Evolutionary conservation across 352 stramenopile species (phyloP).

Genomic region (Thraustochytrium striatum): DNA sequence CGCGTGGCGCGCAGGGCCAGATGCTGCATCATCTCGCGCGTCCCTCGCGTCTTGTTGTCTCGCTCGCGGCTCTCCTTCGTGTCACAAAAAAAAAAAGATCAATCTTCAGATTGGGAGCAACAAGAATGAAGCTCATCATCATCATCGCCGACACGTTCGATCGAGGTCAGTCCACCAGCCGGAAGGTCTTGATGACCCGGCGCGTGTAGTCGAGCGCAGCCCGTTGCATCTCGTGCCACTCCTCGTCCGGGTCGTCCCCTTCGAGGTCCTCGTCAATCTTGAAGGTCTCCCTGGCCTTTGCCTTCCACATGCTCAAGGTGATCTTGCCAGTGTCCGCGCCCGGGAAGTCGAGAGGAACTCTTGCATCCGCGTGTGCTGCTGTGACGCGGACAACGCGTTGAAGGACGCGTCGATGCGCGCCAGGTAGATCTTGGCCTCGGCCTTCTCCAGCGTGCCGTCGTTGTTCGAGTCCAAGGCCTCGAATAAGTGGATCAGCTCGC

Average conservation of each 20-base stretch:
- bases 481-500: background rate
- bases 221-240: background rate
- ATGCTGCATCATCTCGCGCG: too few species aligned
- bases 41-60: too few species aligned
- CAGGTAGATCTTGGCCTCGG: background rate
- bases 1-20: too few species aligned
- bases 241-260: background rate
- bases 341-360: background rate
- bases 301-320: background rate
- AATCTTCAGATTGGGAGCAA: too few species aligned
- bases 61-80: too few species aligned
- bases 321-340: background rate
- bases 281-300: background rate
- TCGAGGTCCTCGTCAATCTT: background rate
- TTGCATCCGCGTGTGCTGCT: background rate
- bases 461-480: background rate
- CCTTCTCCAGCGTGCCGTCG: background rate
- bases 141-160: too few species aligned
- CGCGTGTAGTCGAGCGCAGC: background rate
- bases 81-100: too few species aligned
- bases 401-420: background rate
- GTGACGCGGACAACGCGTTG: background rate
- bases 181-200: too few species aligned
- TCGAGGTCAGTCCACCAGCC: too few species aligned
- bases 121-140: too few species aligned